Evolutionary conservation across 2,329 filamentous ascomycete genomes (phyloP).

Genomic region (Ophiostoma ips): DNA sequence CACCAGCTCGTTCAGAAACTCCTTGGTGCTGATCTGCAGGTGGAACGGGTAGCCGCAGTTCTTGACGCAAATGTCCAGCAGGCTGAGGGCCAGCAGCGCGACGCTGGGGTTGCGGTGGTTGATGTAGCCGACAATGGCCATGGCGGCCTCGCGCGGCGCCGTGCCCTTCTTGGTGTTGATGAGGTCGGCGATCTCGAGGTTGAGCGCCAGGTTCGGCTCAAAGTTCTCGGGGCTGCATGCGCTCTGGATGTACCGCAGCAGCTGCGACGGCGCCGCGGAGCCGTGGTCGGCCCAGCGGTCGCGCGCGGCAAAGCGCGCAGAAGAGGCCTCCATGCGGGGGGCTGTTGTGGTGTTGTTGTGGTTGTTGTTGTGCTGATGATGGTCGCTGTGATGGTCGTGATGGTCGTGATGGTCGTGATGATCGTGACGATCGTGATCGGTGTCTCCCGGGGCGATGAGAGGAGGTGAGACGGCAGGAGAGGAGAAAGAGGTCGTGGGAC

Average conservation of each 20-base stretch:
- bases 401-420: too few relatives aligned
- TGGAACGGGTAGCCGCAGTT: conserved; percentile 99
- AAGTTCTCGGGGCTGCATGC: conserved; percentile 96
- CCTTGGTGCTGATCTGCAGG: conserved; percentile 95
- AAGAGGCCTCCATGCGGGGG: conserved; percentile 77
- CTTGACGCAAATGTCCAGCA: conserved; percentile 98
- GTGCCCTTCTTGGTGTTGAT: conserved; percentile 97
- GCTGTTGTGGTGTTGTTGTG: background rate
- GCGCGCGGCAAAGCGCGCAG: conserved; percentile 85
- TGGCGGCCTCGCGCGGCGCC: conserved; percentile 85
- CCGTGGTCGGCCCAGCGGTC: conserved; percentile 71
- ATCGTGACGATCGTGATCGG: too few relatives aligned
- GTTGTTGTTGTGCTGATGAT: too few relatives aligned
- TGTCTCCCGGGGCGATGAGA: too few relatives aligned
- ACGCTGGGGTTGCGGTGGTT: conserved; percentile 97
- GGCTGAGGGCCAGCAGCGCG: conserved; percentile 71
- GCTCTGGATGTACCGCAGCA: conserved; percentile 91
- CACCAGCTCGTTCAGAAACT: conserved; percentile 96
- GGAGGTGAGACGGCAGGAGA: too few relatives aligned
- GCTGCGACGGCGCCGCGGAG: conserved; percentile 65
- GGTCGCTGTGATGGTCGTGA: too few relatives aligned
- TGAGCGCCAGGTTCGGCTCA: conserved; percentile 91
- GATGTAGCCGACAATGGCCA: conserved; percentile 84
- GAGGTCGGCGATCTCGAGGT: conserved; percentile 90
- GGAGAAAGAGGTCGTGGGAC: too few relatives aligned